These are phyloP conservation scores for Bryoerythrophyllum caledonicum DNA, from an alignment of 225 moss, liverwort and hornwort genomes.

Conservation along the genomic window DNA sequence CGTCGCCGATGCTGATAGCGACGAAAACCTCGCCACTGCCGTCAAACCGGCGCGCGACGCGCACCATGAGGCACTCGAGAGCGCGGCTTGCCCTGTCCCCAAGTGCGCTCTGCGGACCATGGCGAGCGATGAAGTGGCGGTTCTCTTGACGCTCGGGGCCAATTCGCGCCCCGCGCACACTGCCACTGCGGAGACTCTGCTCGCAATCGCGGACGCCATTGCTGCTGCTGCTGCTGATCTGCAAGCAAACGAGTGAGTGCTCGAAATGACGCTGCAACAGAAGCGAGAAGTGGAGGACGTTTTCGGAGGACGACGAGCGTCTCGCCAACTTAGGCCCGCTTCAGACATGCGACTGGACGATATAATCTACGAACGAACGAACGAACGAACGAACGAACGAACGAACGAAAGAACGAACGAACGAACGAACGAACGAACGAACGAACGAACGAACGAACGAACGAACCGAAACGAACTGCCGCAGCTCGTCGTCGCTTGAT, in stretches of 20 bases:
- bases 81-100: not conserved
- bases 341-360: not conserved
- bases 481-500: too few species aligned
- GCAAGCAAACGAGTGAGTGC: not conserved
- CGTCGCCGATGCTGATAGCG: not conserved
- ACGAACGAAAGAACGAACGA: too few species aligned
- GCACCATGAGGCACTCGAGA: conserved; percentile 29
- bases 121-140: conserved; percentile 16
- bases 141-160: conserved; percentile 7
- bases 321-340: not conserved
- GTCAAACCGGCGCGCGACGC: conserved; percentile 28
- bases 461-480: too few species aligned
- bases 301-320: not conserved
- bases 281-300: not conserved
- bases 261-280: not conserved
- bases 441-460: too few species aligned
- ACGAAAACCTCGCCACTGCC: not conserved
- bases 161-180: conserved; percentile 25
- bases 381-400: too few species aligned
- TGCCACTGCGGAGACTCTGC: conserved; percentile 26
- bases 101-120: conserved; percentile 1
- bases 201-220: conserved; percentile 38
- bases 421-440: too few species aligned
- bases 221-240: not conserved
- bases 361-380: too few species aligned